Evolutionary conservation across 768 basidiomycete genomes (phyloP).

Genomic region (Hirschioporus abietinus): DNA sequence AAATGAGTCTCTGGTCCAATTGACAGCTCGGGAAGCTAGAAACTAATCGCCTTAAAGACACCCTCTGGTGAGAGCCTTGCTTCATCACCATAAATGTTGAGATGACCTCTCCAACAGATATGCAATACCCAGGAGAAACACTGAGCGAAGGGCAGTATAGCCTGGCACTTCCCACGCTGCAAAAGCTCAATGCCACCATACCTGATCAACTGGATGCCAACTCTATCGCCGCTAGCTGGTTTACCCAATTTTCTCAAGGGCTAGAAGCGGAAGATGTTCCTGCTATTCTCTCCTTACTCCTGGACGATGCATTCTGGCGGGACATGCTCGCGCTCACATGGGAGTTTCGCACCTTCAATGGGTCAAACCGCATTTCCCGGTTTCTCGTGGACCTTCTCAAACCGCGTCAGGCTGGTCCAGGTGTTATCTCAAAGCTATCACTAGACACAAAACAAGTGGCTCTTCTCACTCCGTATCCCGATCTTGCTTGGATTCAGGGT

Average conservation of each 20-base stretch:
- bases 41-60: too few relatives aligned
- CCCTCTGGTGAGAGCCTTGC: too few relatives aligned
- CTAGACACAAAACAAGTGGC: conserved; percentile 19
- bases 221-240: conserved; percentile 35
- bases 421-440: conserved; percentile 14
- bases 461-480: conserved; percentile 26
- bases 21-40: too few relatives aligned
- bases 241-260: conserved; percentile 27
- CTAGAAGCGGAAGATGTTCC: conserved; percentile 7
- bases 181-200: conserved; percentile 16
- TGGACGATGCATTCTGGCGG: conserved; percentile 45
- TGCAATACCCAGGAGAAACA: too few relatives aligned
- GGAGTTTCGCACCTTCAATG: conserved; percentile 55
- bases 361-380: conserved; percentile 30
- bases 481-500: conserved; percentile 38
- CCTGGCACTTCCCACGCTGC: conserved; percentile 21
- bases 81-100: too few relatives aligned
- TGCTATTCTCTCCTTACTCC: conserved; percentile 25
- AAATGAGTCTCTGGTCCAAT: too few relatives aligned
- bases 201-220: conserved; percentile 31
- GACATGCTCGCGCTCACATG: conserved; percentile 60
- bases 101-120: too few relatives aligned
- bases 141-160: neutral
- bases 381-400: conserved; percentile 45
- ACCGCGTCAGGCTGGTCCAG: conserved; percentile 1